Evolutionary conservation across 148 eudicot genomes (phyloP).

Genomic region (Suaeda aralocaspica): DNA sequence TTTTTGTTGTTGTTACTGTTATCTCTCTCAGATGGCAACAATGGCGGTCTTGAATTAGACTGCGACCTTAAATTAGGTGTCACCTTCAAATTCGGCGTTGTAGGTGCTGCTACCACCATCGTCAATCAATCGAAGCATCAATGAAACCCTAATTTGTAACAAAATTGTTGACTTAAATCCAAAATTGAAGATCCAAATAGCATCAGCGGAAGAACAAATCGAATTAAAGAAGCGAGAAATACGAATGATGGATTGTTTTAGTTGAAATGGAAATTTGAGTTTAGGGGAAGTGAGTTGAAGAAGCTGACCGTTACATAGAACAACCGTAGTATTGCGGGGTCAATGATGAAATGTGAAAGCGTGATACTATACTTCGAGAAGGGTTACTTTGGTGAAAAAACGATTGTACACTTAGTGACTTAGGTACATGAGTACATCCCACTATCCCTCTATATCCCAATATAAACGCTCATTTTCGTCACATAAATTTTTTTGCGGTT

Average conservation of each 20-base stretch:
- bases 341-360: slow-evolving; percentile 9
- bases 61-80: slow-evolving; percentile 29
- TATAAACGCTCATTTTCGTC: no score
- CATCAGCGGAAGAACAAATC: background rate
- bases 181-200: background rate
- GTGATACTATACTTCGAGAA: no score
- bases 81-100: slow-evolving; percentile 39
- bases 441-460: no score
- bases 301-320: slow-evolving; percentile 25
- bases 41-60: slow-evolving; percentile 42
- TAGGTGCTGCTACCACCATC: slow-evolving; percentile 50
- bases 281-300: background rate
- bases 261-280: background rate
- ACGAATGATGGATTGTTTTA: background rate
- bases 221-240: background rate
- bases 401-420: no score
- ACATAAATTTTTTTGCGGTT: no score
- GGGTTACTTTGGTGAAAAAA: no score
- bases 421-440: no score
- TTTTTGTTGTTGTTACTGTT: slow-evolving; percentile 27
- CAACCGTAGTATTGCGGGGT: background rate
- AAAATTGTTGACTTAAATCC: background rate
- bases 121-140: slow-evolving; percentile 18
- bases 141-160: slow-evolving; percentile 18
- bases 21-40: slow-evolving; percentile 44